These are phyloP conservation scores for Royoungia palumana DNA, from an alignment of 768 basidiomycete species.

Conservation along the genomic window DNA sequence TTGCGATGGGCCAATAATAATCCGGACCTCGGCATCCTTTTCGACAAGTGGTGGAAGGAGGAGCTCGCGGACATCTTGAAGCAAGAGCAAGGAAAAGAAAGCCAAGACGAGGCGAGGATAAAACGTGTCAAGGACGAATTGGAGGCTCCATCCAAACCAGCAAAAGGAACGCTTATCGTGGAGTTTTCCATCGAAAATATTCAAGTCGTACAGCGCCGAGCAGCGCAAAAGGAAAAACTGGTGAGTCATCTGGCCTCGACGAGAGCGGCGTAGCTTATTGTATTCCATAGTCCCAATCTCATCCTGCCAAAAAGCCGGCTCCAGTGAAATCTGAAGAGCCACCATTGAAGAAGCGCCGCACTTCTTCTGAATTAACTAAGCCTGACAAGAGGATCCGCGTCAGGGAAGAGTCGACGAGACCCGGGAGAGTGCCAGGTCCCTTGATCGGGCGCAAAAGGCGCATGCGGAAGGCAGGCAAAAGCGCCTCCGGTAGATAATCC, in stretches of 20 bases:
- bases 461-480: constrained; percentile 46
- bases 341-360: constrained; percentile 40
- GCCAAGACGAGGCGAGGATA: constrained; percentile 48
- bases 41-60: constrained; percentile 83
- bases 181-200: constrained; percentile 97
- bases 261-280: not conserved
- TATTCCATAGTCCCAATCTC: constrained; percentile 7
- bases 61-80: constrained; percentile 62
- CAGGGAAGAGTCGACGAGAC: constrained; percentile 20
- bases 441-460: constrained; percentile 82
- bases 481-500: constrained; percentile 11
- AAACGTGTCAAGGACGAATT: constrained; percentile 60
- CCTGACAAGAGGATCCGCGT: constrained; percentile 21
- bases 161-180: constrained; percentile 63
- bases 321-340: constrained; percentile 28
- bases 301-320: constrained; percentile 2
- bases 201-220: constrained; percentile 79
- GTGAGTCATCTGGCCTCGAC: not conserved
- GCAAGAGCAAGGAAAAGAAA: constrained; percentile 47
- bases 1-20: constrained; percentile 96
- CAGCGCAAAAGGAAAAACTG: constrained; percentile 44
- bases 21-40: constrained; percentile 54
- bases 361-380: constrained; percentile 24
- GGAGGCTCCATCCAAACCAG: constrained; percentile 36
- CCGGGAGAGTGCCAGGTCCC: constrained; percentile 53